These are phyloP conservation scores for Colletotrichum echinochloae DNA, from an alignment of 2,329 filamentous ascomycete genomes.

Conservation along the genomic window DNA sequence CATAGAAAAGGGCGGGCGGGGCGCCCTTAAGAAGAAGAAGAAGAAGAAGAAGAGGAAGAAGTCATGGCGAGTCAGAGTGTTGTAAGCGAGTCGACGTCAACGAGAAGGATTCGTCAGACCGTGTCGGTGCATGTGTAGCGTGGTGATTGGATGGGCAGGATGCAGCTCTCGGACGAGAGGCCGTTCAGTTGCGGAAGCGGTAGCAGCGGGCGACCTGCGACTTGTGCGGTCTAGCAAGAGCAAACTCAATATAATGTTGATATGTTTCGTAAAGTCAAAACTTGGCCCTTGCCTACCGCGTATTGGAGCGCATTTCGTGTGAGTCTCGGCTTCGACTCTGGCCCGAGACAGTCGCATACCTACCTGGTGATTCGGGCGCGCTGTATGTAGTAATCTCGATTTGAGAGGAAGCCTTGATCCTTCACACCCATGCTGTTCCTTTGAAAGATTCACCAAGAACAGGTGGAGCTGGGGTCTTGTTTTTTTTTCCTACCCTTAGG, in stretches of 20 bases:
- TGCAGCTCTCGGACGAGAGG: not conserved
- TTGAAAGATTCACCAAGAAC: not conserved
- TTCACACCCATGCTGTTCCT: too few species aligned
- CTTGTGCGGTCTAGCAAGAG: not conserved
- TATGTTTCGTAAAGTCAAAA: not conserved
- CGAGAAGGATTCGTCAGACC: slow-evolving; percentile 2
- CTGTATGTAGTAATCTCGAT: not conserved
- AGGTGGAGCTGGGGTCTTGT: not conserved
- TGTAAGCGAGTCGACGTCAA: not conserved
- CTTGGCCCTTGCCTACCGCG: not conserved
- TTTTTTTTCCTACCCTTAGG: not conserved
- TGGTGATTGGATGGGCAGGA: slow-evolving; percentile 6
- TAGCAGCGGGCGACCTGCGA: not conserved
- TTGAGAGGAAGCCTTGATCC: not conserved
- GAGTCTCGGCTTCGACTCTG: too few species aligned
- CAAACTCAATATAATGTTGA: not conserved
- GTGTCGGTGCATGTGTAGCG: not conserved
- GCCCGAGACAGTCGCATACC: too few species aligned
- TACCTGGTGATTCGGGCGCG: not conserved
- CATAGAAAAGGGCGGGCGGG: not conserved
- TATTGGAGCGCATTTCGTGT: too few species aligned
- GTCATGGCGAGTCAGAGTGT: not conserved
- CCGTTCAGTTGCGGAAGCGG: not conserved
- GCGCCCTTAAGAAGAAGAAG: not conserved
- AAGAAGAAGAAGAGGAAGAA: not conserved